Conservation (phyloP, 129 eudicot genomes). For the Dittrichia graveolens region DNA sequence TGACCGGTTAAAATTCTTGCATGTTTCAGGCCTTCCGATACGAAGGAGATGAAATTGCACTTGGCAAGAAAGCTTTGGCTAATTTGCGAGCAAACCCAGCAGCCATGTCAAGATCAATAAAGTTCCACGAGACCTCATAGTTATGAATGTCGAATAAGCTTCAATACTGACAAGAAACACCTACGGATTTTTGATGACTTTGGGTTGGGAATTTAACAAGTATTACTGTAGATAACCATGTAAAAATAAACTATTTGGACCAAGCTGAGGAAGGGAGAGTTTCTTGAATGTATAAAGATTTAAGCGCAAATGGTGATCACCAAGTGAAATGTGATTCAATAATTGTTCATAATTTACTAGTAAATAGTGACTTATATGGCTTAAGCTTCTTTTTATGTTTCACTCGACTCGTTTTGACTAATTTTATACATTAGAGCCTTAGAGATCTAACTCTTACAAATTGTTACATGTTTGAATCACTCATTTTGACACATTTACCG, state of each 20-base stretch:
- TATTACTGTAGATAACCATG: conserved; percentile 11
- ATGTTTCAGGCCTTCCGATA: conserved; percentile 23
- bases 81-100: conserved; percentile 47
- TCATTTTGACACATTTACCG: no score
- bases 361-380: not conserved
- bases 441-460: no score
- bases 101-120: conserved; percentile 39
- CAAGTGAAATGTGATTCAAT: not conserved
- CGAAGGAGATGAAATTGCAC: conserved; percentile 29
- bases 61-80: conserved; percentile 32
- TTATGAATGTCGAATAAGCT: conserved; percentile 5
- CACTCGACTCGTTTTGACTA: not conserved
- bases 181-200: conserved; percentile 23
- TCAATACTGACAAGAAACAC: conserved; percentile 5
- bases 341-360: conserved; percentile 7
- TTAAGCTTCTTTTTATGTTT: not conserved
- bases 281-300: conserved; percentile 13
- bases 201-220: conserved; percentile 21
- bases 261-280: not conserved
- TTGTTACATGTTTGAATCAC: no score
- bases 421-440: no score
- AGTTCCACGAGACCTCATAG: conserved; percentile 40
- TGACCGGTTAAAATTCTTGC: not conserved
- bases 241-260: conserved; percentile 21
- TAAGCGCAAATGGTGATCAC: conserved; percentile 26